Percentiles rank a stretch among this genome's conserved stretches.
Evolutionary conservation across 2,329 filamentous ascomycete genomes (phyloP).

Genomic region (Monascus ruber): DNA sequence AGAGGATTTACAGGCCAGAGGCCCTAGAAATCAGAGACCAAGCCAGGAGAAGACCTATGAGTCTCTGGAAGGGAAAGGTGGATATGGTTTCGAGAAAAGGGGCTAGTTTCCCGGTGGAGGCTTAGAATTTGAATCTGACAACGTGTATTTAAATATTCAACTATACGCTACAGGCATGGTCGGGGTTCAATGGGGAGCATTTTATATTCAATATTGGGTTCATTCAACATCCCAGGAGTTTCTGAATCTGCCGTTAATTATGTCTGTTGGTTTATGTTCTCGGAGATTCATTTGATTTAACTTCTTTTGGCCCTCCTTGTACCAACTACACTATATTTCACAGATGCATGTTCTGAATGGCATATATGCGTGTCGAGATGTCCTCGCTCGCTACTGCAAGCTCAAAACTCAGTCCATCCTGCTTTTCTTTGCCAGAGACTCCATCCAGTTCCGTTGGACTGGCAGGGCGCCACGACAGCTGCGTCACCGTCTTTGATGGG

Average conservation of each 20-base stretch:
- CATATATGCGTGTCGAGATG: constrained; percentile 31
- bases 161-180: too few species aligned
- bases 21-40: constrained; percentile 57
- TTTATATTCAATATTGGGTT: not conserved
- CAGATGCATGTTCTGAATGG: constrained; percentile 19
- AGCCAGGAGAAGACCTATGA: constrained; percentile 41
- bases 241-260: too few species aligned
- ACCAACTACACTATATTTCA: constrained; percentile 9
- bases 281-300: too few species aligned
- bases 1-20: constrained; percentile 65
- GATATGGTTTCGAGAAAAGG: constrained; percentile 49
- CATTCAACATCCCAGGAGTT: not conserved
- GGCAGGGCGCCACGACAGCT: constrained; percentile 57
- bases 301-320: constrained; percentile 8
- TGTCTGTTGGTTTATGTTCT: not conserved
- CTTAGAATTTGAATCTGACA: constrained; percentile 5
- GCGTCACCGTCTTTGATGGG: constrained; percentile 54
- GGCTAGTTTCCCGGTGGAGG: constrained; percentile 1
- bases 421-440: not conserved
- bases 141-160: too few species aligned
- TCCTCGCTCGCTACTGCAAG: constrained; percentile 38
- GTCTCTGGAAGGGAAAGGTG: constrained; percentile 47
- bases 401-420: constrained; percentile 12
- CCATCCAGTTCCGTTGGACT: constrained; percentile 3
- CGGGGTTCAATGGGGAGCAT: too few species aligned